phyloP scores from a whole-genome alignment of 495 filamentous ascomycete genomes.

The Neurospora africana region DNA sequence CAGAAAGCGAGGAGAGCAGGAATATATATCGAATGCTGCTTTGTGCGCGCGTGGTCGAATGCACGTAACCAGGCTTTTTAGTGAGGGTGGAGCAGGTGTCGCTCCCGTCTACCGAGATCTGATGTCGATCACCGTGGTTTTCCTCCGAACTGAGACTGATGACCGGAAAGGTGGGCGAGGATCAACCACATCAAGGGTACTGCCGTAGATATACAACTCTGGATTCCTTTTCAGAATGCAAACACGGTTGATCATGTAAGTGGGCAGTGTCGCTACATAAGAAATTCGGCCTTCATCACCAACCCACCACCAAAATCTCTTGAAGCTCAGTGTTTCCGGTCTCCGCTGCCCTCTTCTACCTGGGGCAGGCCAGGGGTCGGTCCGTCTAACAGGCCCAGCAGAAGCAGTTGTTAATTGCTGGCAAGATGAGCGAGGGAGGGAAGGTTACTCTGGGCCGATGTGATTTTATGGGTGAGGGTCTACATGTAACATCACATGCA shows the following conservation, averaged over 20 bases:
- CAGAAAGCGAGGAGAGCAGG: neutral
- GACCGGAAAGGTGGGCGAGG: neutral
- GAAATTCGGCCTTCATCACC: neutral
- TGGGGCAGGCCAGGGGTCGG: neutral
- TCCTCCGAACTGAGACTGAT: neutral
- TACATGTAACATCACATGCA: neutral
- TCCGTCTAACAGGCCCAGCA: neutral
- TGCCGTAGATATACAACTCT: neutral
- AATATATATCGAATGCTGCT: neutral
- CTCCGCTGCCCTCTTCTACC: neutral
- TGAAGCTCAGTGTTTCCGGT: neutral
- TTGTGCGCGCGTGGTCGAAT: neutral
- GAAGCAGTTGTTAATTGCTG: neutral
- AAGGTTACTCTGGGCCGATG: neutral
- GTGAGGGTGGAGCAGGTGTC: neutral
- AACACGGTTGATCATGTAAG: neutral
- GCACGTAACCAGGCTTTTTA: neutral
- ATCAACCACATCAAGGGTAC: neutral
- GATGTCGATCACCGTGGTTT: neutral
- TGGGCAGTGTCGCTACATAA: neutral
- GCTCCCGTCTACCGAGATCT: neutral
- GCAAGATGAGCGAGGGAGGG: neutral
- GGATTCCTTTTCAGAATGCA: neutral
- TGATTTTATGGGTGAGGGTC: neutral
- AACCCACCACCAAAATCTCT: neutral